Evolutionary conservation across 2,329 filamentous ascomycete species (phyloP).

Genomic region (Cytospora piceae): DNA sequence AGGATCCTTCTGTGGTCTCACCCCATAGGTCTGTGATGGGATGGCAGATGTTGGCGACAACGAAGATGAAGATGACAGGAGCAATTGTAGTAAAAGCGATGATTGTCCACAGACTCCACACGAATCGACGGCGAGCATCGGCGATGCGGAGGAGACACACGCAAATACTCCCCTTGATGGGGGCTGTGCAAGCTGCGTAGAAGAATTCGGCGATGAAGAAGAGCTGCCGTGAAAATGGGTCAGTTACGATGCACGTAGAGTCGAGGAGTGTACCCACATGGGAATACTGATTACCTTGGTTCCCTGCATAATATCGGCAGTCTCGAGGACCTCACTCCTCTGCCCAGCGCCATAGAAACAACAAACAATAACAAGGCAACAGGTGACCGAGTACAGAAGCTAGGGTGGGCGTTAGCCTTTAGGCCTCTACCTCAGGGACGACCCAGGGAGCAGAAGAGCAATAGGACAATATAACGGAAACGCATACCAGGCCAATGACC

Average conservation of each 20-base stretch:
- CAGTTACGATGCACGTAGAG: constrained; percentile 8
- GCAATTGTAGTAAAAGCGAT: constrained; percentile 34
- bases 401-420: constrained; percentile 24
- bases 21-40: constrained; percentile 40
- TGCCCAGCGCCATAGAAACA: constrained; percentile 38
- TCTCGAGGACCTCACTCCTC: constrained; percentile 27
- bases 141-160: constrained; percentile 39
- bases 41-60: constrained; percentile 39
- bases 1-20: constrained; percentile 37
- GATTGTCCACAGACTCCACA: constrained; percentile 36
- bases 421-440: not conserved
- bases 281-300: constrained; percentile 18
- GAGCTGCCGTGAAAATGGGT: constrained; percentile 34
- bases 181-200: constrained; percentile 40
- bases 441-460: not conserved
- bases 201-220: constrained; percentile 46
- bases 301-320: constrained; percentile 29
- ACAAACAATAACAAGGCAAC: constrained; percentile 36
- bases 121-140: constrained; percentile 36
- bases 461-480: not conserved
- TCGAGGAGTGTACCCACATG: constrained; percentile 30
- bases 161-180: constrained; percentile 39
- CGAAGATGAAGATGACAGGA: constrained; percentile 37
- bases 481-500: constrained; percentile 36
- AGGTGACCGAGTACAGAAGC: constrained; percentile 37